Conservation (phyloP, 306 rosid species). For the Oemleria cerasiformis region DNA sequence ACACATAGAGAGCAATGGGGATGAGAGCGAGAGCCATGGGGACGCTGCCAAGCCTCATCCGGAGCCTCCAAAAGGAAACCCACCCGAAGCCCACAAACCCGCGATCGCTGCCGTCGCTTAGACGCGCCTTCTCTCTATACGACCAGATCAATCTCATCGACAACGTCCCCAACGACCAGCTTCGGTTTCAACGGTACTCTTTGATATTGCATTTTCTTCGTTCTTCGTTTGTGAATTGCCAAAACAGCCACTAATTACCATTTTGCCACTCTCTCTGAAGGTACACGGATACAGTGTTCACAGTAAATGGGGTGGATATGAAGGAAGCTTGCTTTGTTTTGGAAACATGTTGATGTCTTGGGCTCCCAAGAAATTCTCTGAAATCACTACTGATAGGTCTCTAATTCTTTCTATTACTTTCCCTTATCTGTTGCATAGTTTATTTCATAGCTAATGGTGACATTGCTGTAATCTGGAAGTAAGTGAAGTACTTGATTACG, state of each 20-base stretch:
- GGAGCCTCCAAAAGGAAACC: conserved; percentile 59
- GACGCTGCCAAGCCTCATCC: conserved; percentile 65
- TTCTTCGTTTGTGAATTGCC: not conserved
- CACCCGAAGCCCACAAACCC: conserved; percentile 36
- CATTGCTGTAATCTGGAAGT: too few species aligned
- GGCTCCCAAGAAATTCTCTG: conserved; percentile 69
- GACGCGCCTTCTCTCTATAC: conserved; percentile 89
- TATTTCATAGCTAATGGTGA: too few species aligned
- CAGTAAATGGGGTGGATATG: conserved; percentile 76
- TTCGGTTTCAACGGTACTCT: conserved; percentile 70
- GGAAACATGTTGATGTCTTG: conserved; percentile 88
- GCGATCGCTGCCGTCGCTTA: conserved; percentile 66
- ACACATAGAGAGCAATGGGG: conserved; percentile 34
- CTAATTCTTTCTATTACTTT: not conserved
- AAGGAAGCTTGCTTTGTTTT: conserved; percentile 87
- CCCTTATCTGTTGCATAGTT: not conserved
- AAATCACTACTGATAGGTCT: conserved; percentile 72
- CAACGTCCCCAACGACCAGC: conserved; percentile 77
- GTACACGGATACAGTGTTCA: conserved; percentile 74
- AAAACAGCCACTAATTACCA: not conserved
- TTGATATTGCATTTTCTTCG: not conserved
- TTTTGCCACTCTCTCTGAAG: conserved; percentile 25
- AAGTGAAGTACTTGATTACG: not conserved
- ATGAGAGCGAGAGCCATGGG: conserved; percentile 55
- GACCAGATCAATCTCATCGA: conserved; percentile 97